These are phyloP conservation scores for Talaromyces liani DNA, from an alignment of 495 filamentous ascomycete species.

Conservation along the genomic window DNA sequence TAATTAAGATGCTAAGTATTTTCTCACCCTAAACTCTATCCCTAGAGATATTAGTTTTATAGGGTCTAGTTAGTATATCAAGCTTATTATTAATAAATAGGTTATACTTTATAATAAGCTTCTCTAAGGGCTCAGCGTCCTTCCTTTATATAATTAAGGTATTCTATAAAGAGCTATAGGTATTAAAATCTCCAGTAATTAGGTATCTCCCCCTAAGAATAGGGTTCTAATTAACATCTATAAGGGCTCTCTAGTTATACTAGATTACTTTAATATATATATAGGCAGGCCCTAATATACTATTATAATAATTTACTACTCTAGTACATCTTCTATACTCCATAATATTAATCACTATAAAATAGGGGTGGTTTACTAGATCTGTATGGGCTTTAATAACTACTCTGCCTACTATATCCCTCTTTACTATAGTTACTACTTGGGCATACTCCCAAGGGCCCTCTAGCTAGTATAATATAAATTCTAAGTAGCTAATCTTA, in stretches of 20 bases:
- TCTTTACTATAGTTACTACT: not conserved
- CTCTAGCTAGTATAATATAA: not conserved
- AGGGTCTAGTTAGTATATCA: too few relatives aligned
- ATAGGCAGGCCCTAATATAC: constrained; percentile 2
- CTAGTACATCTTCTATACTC: not conserved
- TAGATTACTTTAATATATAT: not conserved
- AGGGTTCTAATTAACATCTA: not conserved
- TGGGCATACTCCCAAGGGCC: not conserved
- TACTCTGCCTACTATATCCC: not conserved
- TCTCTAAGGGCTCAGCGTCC: too few relatives aligned
- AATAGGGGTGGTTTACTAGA: not conserved
- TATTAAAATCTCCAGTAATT: too few relatives aligned
- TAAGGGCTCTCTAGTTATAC: not conserved
- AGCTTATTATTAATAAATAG: too few relatives aligned
- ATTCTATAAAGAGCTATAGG: too few relatives aligned
- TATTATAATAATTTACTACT: constrained; percentile 10
- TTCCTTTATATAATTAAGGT: too few relatives aligned
- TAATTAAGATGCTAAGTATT: too few relatives aligned
- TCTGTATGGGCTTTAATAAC: not conserved
- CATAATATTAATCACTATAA: constrained; percentile 6
- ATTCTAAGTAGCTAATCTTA: not conserved
- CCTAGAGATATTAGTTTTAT: too few relatives aligned
- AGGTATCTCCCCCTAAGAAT: not conserved
- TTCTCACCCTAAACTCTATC: too few relatives aligned
- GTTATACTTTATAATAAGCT: too few relatives aligned